Percentiles rank a stretch among this genome's conserved stretches.
Evolutionary conservation across 441 rosid species (phyloP).

Genomic region (Populus trichocarpa): DNA sequence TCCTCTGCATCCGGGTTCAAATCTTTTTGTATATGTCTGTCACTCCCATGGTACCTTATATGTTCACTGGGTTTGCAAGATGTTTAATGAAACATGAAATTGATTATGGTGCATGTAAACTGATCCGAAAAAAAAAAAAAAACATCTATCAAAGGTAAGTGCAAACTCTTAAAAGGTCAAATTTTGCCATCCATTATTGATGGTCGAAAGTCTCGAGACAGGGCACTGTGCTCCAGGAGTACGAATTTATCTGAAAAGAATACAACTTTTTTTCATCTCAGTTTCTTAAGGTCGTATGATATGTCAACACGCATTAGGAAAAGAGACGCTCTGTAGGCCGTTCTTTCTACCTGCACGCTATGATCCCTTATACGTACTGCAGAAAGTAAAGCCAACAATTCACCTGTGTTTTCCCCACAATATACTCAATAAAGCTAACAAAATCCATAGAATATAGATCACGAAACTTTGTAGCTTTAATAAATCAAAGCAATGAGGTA

Average conservation of each 20-base stretch:
- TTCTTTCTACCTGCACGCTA: slow-evolving; percentile 3
- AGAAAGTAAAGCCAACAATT: background rate
- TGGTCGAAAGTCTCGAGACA: background rate
- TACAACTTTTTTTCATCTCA: background rate
- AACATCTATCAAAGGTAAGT: too few species aligned
- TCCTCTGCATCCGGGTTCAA: too few species aligned
- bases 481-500: background rate
- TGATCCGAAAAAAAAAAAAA: too few species aligned
- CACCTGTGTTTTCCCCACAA: background rate
- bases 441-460: background rate
- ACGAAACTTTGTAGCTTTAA: background rate
- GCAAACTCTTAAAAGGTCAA: background rate
- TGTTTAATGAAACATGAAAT: too few species aligned
- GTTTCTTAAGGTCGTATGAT: too few species aligned
- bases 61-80: too few species aligned
- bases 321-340: background rate
- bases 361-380: background rate
- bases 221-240: background rate
- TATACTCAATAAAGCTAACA: background rate
- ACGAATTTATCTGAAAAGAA: background rate
- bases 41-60: too few species aligned
- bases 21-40: too few species aligned
- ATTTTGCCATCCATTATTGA: background rate
- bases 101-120: too few species aligned
- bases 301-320: background rate